Percentiles rank a stretch among this genome's conserved stretches.
Conservation (phyloP, 352 stramenopile genomes). For the Saprolegnia diclina region DNA sequence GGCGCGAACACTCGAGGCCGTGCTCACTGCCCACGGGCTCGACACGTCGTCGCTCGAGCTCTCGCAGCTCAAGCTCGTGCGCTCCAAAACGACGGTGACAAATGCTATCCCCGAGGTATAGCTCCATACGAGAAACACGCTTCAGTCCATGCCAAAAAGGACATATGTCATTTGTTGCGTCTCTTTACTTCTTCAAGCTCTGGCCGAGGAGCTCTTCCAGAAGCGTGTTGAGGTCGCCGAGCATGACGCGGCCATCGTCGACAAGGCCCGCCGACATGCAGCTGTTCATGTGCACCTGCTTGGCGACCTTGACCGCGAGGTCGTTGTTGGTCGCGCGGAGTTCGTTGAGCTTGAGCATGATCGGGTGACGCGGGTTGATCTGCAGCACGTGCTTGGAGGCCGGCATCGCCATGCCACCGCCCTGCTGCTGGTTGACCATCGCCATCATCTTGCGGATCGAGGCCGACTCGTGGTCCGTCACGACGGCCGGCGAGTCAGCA, state of each 20-base stretch:
- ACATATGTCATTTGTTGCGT: not conserved
- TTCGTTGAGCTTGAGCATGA: conserved; percentile 91
- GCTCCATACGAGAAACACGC: no score
- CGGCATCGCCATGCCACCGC: conserved; percentile 43
- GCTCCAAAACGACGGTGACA: not conserved
- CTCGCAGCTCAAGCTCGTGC: not conserved
- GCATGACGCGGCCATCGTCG: conserved; percentile 96
- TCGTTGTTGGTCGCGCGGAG: conserved; percentile 79
- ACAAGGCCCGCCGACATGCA: conserved; percentile 97
- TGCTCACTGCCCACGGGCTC: conserved; percentile 13
- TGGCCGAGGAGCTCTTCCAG: conserved; percentile 81
- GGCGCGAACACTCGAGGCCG: conserved; percentile 10
- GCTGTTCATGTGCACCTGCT: conserved; percentile 98
- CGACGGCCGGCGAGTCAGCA: conserved; percentile 96
- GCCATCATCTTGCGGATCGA: conserved; percentile 98
- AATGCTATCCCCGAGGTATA: not conserved
- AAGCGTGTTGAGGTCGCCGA: conserved; percentile 95
- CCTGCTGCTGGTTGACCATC: conserved; percentile 90
- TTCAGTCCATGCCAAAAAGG: not conserved
- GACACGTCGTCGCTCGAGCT: conserved; percentile 9
- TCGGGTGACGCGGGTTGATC: conserved; percentile 97
- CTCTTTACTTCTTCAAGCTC: conserved; percentile 47
- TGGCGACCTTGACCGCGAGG: conserved; percentile 78
- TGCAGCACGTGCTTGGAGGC: conserved; percentile 95
- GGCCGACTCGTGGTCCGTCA: conserved; percentile 97